These are phyloP conservation scores for Microdochium trichocladiopsis DNA, from an alignment of 2,329 filamentous ascomycete species.

Conservation along the genomic window DNA sequence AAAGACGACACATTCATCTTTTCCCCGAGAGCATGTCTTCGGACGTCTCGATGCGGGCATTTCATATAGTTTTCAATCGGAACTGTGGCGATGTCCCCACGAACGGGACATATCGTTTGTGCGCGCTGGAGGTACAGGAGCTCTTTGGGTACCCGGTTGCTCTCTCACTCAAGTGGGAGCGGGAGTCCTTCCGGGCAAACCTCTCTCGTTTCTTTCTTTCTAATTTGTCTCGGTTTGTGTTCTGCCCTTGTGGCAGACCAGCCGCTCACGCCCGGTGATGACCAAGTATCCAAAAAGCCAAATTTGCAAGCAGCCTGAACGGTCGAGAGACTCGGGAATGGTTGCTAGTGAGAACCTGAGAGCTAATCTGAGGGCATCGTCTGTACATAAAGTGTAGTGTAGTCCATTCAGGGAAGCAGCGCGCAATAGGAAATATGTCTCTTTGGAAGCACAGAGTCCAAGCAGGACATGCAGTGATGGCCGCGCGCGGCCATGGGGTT, in stretches of 20 bases:
- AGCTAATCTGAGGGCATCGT: conserved; percentile 48
- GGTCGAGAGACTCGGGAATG: conserved; percentile 13
- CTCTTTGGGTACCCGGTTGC: conserved; percentile 7
- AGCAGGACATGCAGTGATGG: no score
- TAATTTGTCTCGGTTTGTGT: conserved; percentile 2
- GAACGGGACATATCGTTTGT: background rate
- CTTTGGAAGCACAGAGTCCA: no score
- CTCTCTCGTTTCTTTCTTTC: conserved; percentile 1
- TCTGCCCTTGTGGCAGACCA: conserved; percentile 9
- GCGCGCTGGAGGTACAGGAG: background rate
- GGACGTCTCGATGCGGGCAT: conserved; percentile 12
- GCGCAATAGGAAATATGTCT: no score
- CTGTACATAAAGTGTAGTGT: conserved; percentile 4
- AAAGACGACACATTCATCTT: background rate
- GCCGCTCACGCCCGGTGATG: conserved; percentile 37
- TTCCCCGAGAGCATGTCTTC: background rate
- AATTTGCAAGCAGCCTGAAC: conserved; percentile 45
- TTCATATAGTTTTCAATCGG: conserved; percentile 49
- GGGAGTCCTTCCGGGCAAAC: conserved; percentile 4
- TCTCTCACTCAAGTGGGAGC: conserved; percentile 9
- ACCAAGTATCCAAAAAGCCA: conserved; percentile 48
- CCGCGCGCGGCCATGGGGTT: no score
- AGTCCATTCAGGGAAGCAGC: no score
- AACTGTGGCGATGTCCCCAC: conserved; percentile 27
- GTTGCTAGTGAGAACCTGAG: conserved; percentile 48